These are phyloP conservation scores for Mycena latifolia DNA, from an alignment of 768 basidiomycete species.

Conservation along the genomic window DNA sequence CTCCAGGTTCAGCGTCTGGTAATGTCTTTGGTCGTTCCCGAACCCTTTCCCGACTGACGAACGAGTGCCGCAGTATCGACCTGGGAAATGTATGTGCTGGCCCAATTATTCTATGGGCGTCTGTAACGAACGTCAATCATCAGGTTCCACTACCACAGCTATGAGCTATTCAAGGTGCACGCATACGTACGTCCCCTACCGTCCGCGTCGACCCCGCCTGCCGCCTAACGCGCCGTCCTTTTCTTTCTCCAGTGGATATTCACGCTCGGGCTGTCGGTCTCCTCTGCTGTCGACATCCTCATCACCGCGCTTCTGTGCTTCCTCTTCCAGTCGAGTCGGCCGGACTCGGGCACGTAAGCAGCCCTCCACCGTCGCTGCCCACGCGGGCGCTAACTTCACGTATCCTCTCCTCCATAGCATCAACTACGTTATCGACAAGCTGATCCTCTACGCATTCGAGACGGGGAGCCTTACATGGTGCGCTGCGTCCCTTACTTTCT, in stretches of 20 bases:
- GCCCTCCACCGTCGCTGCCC: not conserved
- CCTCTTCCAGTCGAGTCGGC: constrained; percentile 54
- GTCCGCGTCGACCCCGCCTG: not conserved
- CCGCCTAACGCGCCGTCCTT: not conserved
- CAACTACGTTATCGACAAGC: constrained; percentile 58
- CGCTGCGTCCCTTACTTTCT: constrained; percentile 15
- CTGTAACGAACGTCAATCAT: not conserved
- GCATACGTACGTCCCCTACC: constrained; percentile 38
- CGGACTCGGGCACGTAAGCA: constrained; percentile 52
- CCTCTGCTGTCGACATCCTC: constrained; percentile 61
- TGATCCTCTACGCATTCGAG: constrained; percentile 66
- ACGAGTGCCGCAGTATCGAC: constrained; percentile 14
- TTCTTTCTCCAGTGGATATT: constrained; percentile 60
- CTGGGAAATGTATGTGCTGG: constrained; percentile 17
- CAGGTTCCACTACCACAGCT: constrained; percentile 46
- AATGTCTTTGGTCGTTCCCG: not conserved
- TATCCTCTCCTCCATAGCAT: constrained; percentile 51
- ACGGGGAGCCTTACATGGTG: constrained; percentile 65
- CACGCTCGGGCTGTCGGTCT: constrained; percentile 64
- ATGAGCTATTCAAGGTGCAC: constrained; percentile 37
- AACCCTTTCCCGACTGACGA: not conserved
- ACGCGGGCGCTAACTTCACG: not conserved
- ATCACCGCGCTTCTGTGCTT: constrained; percentile 59
- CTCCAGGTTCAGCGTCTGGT: constrained; percentile 33
- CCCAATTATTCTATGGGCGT: not conserved